Conservation (phyloP, 805 yeast genomes). For the Brettanomyces sp. region DNA sequence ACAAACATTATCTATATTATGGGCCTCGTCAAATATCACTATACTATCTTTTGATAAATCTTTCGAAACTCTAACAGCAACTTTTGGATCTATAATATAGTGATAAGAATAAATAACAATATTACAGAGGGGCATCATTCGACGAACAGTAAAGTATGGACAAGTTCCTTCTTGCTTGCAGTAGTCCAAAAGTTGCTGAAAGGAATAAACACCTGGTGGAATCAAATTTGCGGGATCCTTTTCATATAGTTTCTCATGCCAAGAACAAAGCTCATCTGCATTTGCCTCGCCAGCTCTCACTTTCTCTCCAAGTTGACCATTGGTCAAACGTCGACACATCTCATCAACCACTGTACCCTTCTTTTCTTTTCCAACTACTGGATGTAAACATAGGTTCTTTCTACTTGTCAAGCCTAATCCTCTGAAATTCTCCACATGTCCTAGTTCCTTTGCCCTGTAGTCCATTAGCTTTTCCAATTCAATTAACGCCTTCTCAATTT, state of each 20-base stretch:
- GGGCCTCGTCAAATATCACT: conserved; percentile 96
- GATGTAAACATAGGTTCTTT: conserved; percentile 89
- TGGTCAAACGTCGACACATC: conserved; percentile 88
- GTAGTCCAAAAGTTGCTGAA: conserved; percentile 70
- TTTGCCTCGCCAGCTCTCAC: conserved; percentile 51
- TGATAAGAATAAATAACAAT: conserved; percentile 94
- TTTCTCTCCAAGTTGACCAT: conserved; percentile 72
- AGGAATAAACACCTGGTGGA: conserved; percentile 91
- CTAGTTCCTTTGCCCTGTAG: conserved; percentile 73
- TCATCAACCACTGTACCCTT: conserved; percentile 94
- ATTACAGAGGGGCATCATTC: conserved; percentile 94
- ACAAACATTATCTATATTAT: conserved; percentile 96
- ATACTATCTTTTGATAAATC: conserved; percentile 90
- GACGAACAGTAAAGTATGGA: conserved; percentile 94
- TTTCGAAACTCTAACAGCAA: conserved; percentile 88
- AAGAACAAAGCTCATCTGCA: conserved; percentile 62
- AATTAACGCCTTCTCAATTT: conserved; percentile 92
- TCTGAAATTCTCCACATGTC: conserved; percentile 81
- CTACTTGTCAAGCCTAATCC: conserved; percentile 93
- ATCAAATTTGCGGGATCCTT: conserved; percentile 81
- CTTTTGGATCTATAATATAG: conserved; percentile 91
- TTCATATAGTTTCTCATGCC: conserved; percentile 82
- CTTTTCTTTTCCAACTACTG: conserved; percentile 75
- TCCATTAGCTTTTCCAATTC: conserved; percentile 87
- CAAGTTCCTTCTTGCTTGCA: conserved; percentile 78